Percentiles rank a stretch among this genome's conserved stretches.
Conservation (phyloP, 73 alveolate genomes). For the Paramecium pentaurelia region DNA sequence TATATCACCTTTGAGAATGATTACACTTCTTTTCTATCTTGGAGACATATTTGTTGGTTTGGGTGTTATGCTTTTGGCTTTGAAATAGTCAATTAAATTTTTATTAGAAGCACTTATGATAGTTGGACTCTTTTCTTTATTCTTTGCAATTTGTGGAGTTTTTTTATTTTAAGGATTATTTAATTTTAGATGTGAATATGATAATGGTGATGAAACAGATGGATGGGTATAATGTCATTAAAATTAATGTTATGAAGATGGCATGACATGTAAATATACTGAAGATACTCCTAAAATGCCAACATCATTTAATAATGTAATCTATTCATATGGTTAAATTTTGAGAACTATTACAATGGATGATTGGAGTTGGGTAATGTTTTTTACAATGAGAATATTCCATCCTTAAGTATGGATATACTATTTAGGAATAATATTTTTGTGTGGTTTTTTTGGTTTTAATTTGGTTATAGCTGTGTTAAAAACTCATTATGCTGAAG, state of each 20-base stretch:
- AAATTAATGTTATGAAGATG: background rate
- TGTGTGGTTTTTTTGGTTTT: slow-evolving; percentile 28
- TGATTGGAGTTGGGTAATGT: slow-evolving; percentile 34
- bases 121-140: background rate
- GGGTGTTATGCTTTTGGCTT: background rate
- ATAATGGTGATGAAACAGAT: background rate
- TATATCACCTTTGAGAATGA: background rate
- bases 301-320: background rate
- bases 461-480: slow-evolving; percentile 10
- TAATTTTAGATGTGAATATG: background rate
- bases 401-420: background rate
- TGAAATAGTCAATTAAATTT: background rate
- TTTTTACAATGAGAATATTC: background rate
- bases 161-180: background rate
- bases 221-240: background rate
- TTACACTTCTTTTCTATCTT: background rate
- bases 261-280: background rate
- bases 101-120: background rate
- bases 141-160: background rate
- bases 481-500: background rate
- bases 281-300: background rate
- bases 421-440: background rate
- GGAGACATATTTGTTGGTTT: background rate
- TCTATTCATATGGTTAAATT: background rate
- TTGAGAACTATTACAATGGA: background rate